Percentiles rank a stretch among this genome's conserved stretches.
Evolutionary conservation across 1,284 basidiomycete genomes (phyloP).

Genomic region (Microstroma glucosiphilum): DNA sequence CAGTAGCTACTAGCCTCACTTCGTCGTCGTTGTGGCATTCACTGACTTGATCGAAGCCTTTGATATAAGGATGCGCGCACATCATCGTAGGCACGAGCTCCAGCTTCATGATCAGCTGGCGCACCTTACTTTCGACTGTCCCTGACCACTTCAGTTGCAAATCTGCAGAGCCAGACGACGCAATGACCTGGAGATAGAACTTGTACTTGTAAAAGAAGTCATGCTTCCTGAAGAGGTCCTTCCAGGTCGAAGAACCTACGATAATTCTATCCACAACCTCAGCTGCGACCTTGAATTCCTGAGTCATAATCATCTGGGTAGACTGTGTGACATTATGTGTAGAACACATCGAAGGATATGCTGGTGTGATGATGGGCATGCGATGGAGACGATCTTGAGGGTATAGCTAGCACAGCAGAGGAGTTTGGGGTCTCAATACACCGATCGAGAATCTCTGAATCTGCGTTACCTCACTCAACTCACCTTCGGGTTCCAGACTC

Average conservation of each 20-base stretch:
- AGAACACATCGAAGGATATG: slow-evolving; percentile 99
- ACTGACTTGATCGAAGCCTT: slow-evolving; percentile 81
- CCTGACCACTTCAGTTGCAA: slow-evolving; percentile 93
- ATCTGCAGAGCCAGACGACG: slow-evolving; percentile 71
- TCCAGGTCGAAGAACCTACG: slow-evolving; percentile 74
- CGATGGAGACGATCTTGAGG: slow-evolving; percentile 85
- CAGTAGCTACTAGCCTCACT: slow-evolving; percentile 41
- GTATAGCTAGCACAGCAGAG: slow-evolving; percentile 79
- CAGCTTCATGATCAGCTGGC: slow-evolving; percentile 93
- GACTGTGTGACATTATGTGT: slow-evolving; percentile 96
- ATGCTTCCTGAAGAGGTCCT: slow-evolving; percentile 72
- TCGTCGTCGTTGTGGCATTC: slow-evolving; percentile 74
- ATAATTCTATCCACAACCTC: slow-evolving; percentile 90
- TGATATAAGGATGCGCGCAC: slow-evolving; percentile 89
- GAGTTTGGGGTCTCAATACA: neutral
- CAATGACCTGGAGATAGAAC: slow-evolving; percentile 96
- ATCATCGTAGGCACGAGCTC: slow-evolving; percentile 87
- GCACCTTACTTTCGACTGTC: slow-evolving; percentile 92
- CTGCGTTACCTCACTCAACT: slow-evolving; percentile 17
- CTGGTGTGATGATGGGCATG: slow-evolving; percentile 99
- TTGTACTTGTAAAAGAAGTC: slow-evolving; percentile 97
- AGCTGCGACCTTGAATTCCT: slow-evolving; percentile 88
- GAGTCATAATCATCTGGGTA: slow-evolving; percentile 92
- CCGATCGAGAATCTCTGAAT: too few relatives aligned
- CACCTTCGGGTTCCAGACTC: slow-evolving; percentile 97